Conservation (phyloP, 371 early-diverging fungal species). For the Batrachochytrium dendrobatidis region DNA sequence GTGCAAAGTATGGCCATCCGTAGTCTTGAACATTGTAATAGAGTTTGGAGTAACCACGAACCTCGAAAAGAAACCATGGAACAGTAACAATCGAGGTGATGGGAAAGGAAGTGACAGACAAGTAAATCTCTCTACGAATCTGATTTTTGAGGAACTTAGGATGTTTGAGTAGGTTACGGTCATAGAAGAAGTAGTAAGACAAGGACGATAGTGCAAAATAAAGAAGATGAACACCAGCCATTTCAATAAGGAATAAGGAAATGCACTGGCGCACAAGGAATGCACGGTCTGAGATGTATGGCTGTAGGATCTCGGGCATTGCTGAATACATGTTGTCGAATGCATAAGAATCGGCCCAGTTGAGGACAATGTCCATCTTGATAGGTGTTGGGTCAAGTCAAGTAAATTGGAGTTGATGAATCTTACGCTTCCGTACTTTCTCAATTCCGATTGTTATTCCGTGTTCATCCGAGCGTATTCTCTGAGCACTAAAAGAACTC, state of each 20-base stretch:
- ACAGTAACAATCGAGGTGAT: constrained; percentile 72
- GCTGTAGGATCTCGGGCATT: constrained; percentile 33
- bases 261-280: constrained; percentile 55
- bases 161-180: constrained; percentile 79
- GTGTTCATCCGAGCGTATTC: too few species aligned
- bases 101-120: constrained; percentile 71
- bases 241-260: constrained; percentile 61
- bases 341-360: constrained; percentile 51
- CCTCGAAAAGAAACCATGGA: constrained; percentile 84
- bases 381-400: not conserved
- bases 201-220: constrained; percentile 70
- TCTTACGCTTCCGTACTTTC: too few species aligned
- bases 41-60: constrained; percentile 76
- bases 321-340: constrained; percentile 50
- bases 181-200: constrained; percentile 78
- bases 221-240: constrained; percentile 64
- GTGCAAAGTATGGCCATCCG: constrained; percentile 61
- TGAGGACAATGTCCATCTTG: constrained; percentile 66
- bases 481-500: too few species aligned
- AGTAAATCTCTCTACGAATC: constrained; percentile 72
- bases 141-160: constrained; percentile 89
- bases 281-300: constrained; percentile 17
- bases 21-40: constrained; percentile 60
- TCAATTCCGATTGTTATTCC: too few species aligned
- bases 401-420: too few species aligned